Conservation (phyloP, 371 early-diverging fungal genomes). For the Mucor plumbeus region DNA sequence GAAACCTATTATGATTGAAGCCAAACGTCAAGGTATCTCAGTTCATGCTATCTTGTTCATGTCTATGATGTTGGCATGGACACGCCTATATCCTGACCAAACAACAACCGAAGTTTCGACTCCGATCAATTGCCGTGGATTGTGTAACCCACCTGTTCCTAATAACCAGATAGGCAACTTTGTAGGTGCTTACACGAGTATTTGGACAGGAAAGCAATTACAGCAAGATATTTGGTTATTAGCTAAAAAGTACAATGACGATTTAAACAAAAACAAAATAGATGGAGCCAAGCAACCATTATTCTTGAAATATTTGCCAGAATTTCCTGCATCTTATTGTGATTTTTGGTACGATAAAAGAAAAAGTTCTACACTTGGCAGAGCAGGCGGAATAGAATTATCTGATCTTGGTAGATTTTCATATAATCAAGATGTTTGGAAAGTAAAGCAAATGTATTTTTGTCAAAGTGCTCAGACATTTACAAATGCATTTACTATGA, state of each 20-base stretch:
- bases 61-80: constrained; percentile 32
- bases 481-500: constrained; percentile 28
- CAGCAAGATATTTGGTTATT: constrained; percentile 34
- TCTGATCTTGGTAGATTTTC: constrained; percentile 44
- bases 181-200: constrained; percentile 33
- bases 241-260: constrained; percentile 27
- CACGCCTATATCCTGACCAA: constrained; percentile 27
- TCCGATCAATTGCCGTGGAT: constrained; percentile 42
- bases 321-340: constrained; percentile 38
- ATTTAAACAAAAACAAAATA: constrained; percentile 23
- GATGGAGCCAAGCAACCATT: constrained; percentile 27
- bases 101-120: constrained; percentile 26
- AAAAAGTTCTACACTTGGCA: constrained; percentile 28
- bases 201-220: constrained; percentile 24
- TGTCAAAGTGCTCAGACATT: constrained; percentile 44
- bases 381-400: constrained; percentile 46
- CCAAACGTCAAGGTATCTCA: constrained; percentile 31
- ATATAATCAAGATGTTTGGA: constrained; percentile 20
- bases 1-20: constrained; percentile 21
- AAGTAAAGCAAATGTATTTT: constrained; percentile 32
- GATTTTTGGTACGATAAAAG: constrained; percentile 33
- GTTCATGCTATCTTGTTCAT: constrained; percentile 41
- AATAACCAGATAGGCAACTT: constrained; percentile 45
- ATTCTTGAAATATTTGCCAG: constrained; percentile 27
- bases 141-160: constrained; percentile 41